Evolutionary conservation across 2,329 filamentous ascomycete genomes (phyloP), one percentile per base, ranked within the genome.

Genomic region (Epichloe typhina): DNA sequence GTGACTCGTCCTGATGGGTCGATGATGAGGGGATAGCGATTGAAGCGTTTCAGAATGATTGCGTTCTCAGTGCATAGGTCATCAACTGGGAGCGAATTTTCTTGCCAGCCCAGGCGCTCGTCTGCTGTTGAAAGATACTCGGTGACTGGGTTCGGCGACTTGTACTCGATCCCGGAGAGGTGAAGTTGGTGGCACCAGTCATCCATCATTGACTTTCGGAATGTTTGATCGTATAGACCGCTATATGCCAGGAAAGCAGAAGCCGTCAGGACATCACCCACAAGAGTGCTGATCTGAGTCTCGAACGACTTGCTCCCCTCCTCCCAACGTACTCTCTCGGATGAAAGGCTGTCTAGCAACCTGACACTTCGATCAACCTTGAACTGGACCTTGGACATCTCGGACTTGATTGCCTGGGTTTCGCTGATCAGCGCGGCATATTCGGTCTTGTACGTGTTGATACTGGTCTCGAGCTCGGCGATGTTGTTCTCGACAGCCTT

Each of bases 11-110:
- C 93, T 13, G 93, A 97, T 1, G 94, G 94, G 67, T 98, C 93
- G 65, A 98, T 95, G 67, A 98, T 97, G 54, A 98, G 79, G 43
- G 94, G 93, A 66, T 98, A 98, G 56, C 93, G 82, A 72, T 98
- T 98, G 82, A 96, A 98, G 52, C 93, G 84, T 73, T 97, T 89
- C 54, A 98, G 79, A 58, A 98, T 85, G 62, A 98, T 96, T 43
- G 94, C 93, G 62, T 98, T 98, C 69, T 98, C 93, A 0, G 93
- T 98, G 75, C 93, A 98, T 40, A 98, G 79, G 63, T 98, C 93
- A 64, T 98, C 93, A 4, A 96, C 91, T 2, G 94, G 93, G 47
- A 98, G 73, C 15, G 84, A 84, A 64, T 98, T 88, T 60, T 90
- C 85, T 71, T 98, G 94, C 93, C 93, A 98, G 56, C 86, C 80